Percentiles rank a stretch among this genome's conserved stretches.
phyloP scores from a whole-genome alignment of 768 basidiomycete species.

The Auricularia cornea region DNA sequence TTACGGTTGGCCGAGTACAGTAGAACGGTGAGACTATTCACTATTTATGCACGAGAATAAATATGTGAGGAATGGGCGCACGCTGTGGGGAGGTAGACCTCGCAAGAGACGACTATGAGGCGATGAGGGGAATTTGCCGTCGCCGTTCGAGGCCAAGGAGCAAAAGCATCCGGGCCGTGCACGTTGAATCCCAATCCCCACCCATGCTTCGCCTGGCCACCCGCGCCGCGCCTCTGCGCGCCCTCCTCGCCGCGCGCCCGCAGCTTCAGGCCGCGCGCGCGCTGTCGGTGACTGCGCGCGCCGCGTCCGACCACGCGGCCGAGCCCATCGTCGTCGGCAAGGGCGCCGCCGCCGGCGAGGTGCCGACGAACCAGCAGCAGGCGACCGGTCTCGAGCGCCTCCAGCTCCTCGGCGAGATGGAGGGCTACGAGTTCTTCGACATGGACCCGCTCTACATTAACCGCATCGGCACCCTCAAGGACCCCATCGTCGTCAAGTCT shows the following conservation, averaged over 20 bases:
- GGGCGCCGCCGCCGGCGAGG: constrained; percentile 39
- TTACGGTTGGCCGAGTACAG: too few species aligned
- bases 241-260: not conserved
- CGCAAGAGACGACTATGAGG: too few species aligned
- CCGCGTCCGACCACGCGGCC: not conserved
- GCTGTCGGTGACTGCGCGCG: not conserved
- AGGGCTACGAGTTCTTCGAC: constrained; percentile 88
- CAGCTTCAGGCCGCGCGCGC: not conserved
- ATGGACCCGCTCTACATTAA: constrained; percentile 74
- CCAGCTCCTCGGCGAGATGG: constrained; percentile 80
- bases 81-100: too few species aligned
- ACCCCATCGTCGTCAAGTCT: constrained; percentile 74
- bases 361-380: constrained; percentile 82
- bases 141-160: too few species aligned
- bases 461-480: constrained; percentile 75
- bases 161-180: too few species aligned
- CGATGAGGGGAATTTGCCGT: too few species aligned
- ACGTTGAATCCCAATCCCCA: too few species aligned
- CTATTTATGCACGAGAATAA: too few species aligned
- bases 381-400: constrained; percentile 95
- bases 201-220: not conserved
- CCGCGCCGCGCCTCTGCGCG: not conserved
- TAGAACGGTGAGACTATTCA: too few species aligned
- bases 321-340: not conserved
- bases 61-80: too few species aligned